Evolutionary conservation across 2,329 filamentous ascomycete species (phyloP), one percentile per base, ranked within the genome.

Genomic region (Fusarium longipes): DNA sequence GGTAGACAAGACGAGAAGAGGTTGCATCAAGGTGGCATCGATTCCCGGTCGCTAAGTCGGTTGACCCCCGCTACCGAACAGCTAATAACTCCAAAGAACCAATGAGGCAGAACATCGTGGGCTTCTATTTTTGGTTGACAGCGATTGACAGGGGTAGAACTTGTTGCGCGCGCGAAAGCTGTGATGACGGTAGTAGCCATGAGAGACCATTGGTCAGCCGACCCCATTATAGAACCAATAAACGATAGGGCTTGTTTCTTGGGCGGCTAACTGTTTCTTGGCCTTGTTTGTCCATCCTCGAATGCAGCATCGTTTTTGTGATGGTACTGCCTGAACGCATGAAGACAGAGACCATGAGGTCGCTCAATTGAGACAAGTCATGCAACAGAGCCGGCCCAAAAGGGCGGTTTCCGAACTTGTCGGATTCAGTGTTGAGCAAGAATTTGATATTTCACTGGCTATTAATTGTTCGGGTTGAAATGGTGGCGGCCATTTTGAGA

Each of bases 161-260:
- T 45, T 55, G 52, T 81, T 76, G 77, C 78, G 79, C 78, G 79
- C 78, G 79, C 77, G 76, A 81, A 70, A 78, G 64, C 47, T 62
- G 63, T 63, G 57, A 64, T 67, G 44, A 64, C 60, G 43, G 59
- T 49, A 39, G 50, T 54, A 49, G 51, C 54, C 65, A 48, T 64
- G 63, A 70, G 63, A 69, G 63, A 68, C 72, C 69, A 74, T 74
- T 74, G 76, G 73, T 43, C 47, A 25, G n/a, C 32, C 35, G 15
- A 38, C 20, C 27, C 50, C 60, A 18, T 54, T 54, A 60, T 42
- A 56, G 30, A 47, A 51, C 72, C 70, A 72, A 73, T 73, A 59
- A 61, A 51, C 42, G 30, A 53, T 35, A 43, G 42, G 43, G 47
- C 51, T 53, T 62, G 53, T 59, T 65, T 65, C 60, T 39, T 59